Base-by-base conservation (phyloP, 176 grass and related monocot species). In the Coix lacrymajobi region DNA sequence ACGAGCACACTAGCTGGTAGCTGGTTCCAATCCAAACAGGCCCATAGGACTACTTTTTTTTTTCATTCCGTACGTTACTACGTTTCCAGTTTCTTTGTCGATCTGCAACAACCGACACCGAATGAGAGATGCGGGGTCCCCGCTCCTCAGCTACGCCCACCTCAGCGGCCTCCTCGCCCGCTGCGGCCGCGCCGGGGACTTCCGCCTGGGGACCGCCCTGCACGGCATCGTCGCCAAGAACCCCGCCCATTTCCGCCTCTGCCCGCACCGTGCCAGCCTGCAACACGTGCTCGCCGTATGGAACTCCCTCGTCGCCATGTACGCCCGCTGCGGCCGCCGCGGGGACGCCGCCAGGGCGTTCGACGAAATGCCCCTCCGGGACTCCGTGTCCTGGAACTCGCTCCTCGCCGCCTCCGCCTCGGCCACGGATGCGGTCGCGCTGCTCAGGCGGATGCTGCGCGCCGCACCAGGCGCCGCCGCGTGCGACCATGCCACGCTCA, bases 371-470 rank as follows among this genome's bases (percentile, higher is more conserved):
- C 81, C 26, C 77, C 17, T 81, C 3, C 93, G 84, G 81, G 95
- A 97, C 69, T 87, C 95, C 40, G 24, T 92, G 38, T 97, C 95
- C 71, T 97, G 92, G 90, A 97, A 97, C 73, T 94, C 95, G 8
- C 78, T 97, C 79, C 82, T 97, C 57, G 29, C 85, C 33, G 69
- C 86, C 24, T 34, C 89, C 31, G 64, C 82, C 12, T 83, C 76
- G 5, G 44, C 73, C 69, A 4, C 52, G 5, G 62, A 84, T 4
- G 89, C 79, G 16, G 75, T 98, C 51, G 62, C 9, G 19, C 88
- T 74, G 45, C 84, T 98, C 81, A 84, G 78, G 26, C 20, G 54
- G 76, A 98, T 98, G 96, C 82, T 86, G 71, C 65, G 46, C 8
- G 77, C 51, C 36, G 54, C 20, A 0, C 80, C 76, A 2, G 73